Percentiles rank a stretch among this genome's conserved stretches.
These are phyloP conservation scores for Podila horticola DNA, from an alignment of 192 early-diverging fungal genomes.

Conservation along the genomic window DNA sequence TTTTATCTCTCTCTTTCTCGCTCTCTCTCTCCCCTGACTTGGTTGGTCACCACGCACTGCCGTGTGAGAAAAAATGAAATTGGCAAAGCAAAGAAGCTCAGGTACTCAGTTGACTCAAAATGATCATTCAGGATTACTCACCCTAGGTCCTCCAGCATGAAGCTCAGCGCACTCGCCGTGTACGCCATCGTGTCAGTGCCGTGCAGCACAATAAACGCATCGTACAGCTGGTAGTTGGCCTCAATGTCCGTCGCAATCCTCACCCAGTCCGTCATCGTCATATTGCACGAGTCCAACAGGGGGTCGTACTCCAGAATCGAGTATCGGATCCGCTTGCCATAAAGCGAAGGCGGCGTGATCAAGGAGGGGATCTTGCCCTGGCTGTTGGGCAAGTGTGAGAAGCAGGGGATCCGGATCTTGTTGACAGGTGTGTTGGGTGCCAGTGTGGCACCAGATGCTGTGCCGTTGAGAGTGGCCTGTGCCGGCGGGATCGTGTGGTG, in stretches of 20 bases:
- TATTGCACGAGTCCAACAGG: slow-evolving; percentile 94
- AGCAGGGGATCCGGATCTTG: slow-evolving; percentile 38
- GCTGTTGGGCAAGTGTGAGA: slow-evolving; percentile 38
- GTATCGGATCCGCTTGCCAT: slow-evolving; percentile 93
- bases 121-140: slow-evolving; percentile 26
- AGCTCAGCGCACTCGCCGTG: slow-evolving; percentile 89
- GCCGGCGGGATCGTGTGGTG: slow-evolving; percentile 42
- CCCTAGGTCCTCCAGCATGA: slow-evolving; percentile 97
- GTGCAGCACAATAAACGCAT: slow-evolving; percentile 97
- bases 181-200: slow-evolving; percentile 93
- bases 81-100: no score
- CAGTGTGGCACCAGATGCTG: slow-evolving; percentile 25
- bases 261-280: slow-evolving; percentile 94
- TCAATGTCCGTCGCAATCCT: slow-evolving; percentile 97
- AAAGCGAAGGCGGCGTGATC: slow-evolving; percentile 89
- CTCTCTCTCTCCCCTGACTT: no score
- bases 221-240: slow-evolving; percentile 90
- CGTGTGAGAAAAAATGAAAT: no score
- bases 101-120: background rate
- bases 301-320: slow-evolving; percentile 96
- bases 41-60: no score
- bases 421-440: slow-evolving; percentile 42
- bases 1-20: no score
- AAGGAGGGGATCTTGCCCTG: slow-evolving; percentile 65
- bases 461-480: slow-evolving; percentile 39